Base-by-base conservation (phyloP, 176 grass and related monocot genomes). In the Ampelocalamus luodianensis region DNA sequence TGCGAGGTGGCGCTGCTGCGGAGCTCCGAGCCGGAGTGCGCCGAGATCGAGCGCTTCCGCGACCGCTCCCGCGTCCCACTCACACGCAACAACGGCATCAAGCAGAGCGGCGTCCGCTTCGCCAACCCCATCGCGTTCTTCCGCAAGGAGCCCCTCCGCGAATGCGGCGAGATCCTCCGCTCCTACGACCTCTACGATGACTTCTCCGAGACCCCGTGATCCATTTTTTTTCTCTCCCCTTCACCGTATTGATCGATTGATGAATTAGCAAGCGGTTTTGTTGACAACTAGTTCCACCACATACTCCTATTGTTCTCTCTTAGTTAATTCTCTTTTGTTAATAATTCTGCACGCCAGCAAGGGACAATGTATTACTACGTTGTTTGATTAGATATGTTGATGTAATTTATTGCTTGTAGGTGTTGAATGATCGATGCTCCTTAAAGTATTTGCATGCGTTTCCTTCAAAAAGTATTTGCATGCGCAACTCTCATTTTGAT, bases 1-100 rank as follows among this genome's bases (percentile, higher is more conserved):
- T 93, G 88, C 81, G 88, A 93, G 66, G 88, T 93, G 85, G 8
- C 8, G 14, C 80, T 92, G 42, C 15, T 90, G 17, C 37, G 76
- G 79, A 92, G 91, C 87, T 63, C 84, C 10, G 38, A 79, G 32
- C 17, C 79, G 50, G 70, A 84, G 12, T 92, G 91, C 75, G 29
- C 45, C 11, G 80, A 92, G 87, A 68, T 90, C 32, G 74, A 80
- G 12, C 38, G 14, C 1, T 46, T 40, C 42, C 67, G 84, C 8
- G 44, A 87, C 36, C 54, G 91, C 15, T 77, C 84, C 17, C 80
- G 91, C 43, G 37, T 92, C 2, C 26, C 72, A 3, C 79, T 92
- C 72, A 83, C 87, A 4, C 10, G 42, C 20, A 89, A 92, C 83
- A 84, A 82, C 36, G 87, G 87, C 26, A 88, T 88, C 55, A 43